These are phyloP conservation scores for Coemansia pectinata DNA, from an alignment of 192 early-diverging fungal genomes.

Conservation along the genomic window DNA sequence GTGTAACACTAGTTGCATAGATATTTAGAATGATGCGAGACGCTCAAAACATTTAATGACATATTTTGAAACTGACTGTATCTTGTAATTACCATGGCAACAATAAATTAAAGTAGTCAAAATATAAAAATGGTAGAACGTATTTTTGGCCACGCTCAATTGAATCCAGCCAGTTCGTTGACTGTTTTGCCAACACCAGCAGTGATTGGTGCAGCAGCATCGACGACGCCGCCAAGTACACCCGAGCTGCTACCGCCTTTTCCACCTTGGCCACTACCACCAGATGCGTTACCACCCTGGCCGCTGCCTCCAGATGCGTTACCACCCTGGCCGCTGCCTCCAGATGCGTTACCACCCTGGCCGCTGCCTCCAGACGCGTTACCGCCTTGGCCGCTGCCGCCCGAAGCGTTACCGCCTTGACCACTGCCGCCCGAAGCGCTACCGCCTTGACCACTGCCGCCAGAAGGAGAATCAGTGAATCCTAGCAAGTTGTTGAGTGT, in stretches of 20 bases:
- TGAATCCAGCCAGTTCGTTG: constrained; percentile 11
- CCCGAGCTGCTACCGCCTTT: not conserved
- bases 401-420: not conserved
- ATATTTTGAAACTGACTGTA: no score
- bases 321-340: not conserved
- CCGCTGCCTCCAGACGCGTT: not conserved
- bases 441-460: not conserved
- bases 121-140: not conserved
- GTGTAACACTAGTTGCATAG: no score
- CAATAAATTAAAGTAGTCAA: not conserved
- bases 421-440: not conserved
- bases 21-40: no score
- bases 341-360: not conserved
- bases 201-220: constrained; percentile 19
- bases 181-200: not conserved
- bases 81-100: not conserved
- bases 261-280: not conserved
- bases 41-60: no score
- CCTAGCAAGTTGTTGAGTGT: constrained; percentile 16
- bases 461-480: not conserved
- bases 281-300: not conserved
- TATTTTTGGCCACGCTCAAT: not conserved
- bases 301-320: no score
- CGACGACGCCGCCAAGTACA: constrained; percentile 17
- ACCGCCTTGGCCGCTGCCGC: not conserved